Evolutionary conservation across 176 grass and related monocot genomes (phyloP).

Genomic region (Lolium rigidum): DNA sequence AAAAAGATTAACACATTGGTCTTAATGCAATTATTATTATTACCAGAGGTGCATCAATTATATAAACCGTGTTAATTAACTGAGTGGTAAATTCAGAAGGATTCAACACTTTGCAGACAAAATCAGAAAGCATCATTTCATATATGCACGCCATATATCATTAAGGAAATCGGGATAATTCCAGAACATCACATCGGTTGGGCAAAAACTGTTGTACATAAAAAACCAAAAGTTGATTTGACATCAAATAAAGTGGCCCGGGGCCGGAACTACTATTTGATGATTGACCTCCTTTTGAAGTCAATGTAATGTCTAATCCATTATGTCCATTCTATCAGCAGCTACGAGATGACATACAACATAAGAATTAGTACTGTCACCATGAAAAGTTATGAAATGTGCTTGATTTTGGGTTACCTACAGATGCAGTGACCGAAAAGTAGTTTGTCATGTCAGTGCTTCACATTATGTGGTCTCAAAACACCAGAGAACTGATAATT

Average conservation of each 20-base stretch:
- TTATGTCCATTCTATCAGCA: slow-evolving; percentile 41
- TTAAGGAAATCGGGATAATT: background rate
- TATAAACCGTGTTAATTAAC: slow-evolving; percentile 25
- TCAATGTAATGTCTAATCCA: slow-evolving; percentile 43
- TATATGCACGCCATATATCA: slow-evolving; percentile 2
- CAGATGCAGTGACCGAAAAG: slow-evolving; percentile 41
- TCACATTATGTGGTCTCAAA: slow-evolving; percentile 24
- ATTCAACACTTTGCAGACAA: slow-evolving; percentile 9
- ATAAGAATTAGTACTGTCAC: background rate
- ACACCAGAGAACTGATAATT: slow-evolving; percentile 43
- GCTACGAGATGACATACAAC: slow-evolving; percentile 20
- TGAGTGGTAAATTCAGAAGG: background rate
- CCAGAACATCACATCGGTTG: slow-evolving; percentile 39
- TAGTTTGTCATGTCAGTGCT: slow-evolving; percentile 45
- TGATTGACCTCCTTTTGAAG: slow-evolving; percentile 43
- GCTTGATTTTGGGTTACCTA: slow-evolving; percentile 48
- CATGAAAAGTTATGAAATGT: slow-evolving; percentile 46
- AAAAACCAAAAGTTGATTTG: slow-evolving; percentile 38
- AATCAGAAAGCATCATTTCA: background rate
- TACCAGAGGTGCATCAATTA: slow-evolving; percentile 5
- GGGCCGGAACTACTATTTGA: slow-evolving; percentile 50
- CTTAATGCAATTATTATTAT: slow-evolving; percentile 18
- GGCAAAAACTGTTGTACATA: slow-evolving; percentile 26
- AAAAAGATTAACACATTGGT: background rate
- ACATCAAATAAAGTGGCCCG: slow-evolving; percentile 27